These are phyloP conservation scores for Fusarium palustre DNA, from an alignment of 2,329 filamentous ascomycete species.

Conservation along the genomic window DNA sequence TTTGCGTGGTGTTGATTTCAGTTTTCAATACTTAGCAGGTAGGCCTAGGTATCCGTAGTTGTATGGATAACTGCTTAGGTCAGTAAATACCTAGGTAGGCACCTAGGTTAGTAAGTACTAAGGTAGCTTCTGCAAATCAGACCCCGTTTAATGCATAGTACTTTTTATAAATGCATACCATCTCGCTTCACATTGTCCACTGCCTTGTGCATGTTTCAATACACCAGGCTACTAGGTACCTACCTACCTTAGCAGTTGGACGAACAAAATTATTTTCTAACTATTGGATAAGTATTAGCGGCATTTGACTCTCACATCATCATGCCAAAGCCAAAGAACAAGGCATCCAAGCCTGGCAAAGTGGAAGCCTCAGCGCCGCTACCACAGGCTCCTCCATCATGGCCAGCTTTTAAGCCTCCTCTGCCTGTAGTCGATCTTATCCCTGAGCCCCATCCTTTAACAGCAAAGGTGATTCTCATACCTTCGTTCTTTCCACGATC, in stretches of 20 bases:
- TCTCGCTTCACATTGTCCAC: not conserved
- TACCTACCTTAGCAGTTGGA: not conserved
- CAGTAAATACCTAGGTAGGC: too few species aligned
- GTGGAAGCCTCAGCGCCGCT: conserved; percentile 36
- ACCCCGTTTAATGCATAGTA: conserved; percentile 31
- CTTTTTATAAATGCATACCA: conserved; percentile 3
- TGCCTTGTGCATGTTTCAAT: not conserved
- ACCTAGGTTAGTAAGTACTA: too few species aligned
- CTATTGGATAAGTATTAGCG: not conserved
- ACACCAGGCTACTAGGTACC: not conserved
- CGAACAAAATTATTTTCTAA: not conserved
- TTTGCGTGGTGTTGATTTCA: conserved; percentile 1
- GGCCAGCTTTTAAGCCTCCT: conserved; percentile 78
- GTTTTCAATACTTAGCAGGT: not conserved
- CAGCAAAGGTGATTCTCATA: conserved; percentile 77
- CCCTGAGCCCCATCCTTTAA: conserved; percentile 64
- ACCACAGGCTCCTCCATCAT: conserved; percentile 59
- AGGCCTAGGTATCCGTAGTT: not conserved
- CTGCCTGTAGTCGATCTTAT: conserved; percentile 73
- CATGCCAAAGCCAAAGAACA: conserved; percentile 54
- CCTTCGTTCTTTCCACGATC: conserved; percentile 79
- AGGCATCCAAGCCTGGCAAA: conserved; percentile 46
- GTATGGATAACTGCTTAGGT: not conserved
- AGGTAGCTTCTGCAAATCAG: not conserved
- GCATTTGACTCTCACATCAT: not conserved